Base-by-base conservation (phyloP, 768 basidiomycete species). In the Termitomyces sp. region DNA sequence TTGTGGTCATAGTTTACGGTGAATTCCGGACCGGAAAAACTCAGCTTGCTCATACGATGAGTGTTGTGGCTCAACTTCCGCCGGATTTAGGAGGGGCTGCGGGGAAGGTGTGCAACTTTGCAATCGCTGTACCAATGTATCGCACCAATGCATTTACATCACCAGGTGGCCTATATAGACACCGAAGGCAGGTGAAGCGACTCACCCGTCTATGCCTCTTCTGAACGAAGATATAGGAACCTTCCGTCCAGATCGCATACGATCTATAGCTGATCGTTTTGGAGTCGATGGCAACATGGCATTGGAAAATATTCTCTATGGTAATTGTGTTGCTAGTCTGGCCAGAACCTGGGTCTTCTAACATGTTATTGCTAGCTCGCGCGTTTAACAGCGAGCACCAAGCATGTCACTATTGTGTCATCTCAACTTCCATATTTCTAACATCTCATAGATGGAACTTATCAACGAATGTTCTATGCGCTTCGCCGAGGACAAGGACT, bases 1-100 rank as follows among this genome's bases (percentile, higher is more conserved):
- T 31, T 25, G 5, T 12, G 15, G 46, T 29, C 32, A 15, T 61
- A 94, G 95, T 98, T 2, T 98, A 94, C 69, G 96, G 96, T 49
- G 96, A 98, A 74, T 98, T 91, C 73, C 85, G 96, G 37, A 98
- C 96, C 0, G 96, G 96, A 36, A 96, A 96, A 76, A 97, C 96
- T 5, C 96, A 98, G 71, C 79, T 96, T 54, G 94, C 93, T 31
- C 96, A 97, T 74, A 98, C 96, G 12, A 90, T 97, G 83, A 93
- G 92, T 67, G 92, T 98, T 7, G 78, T 95, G 5, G 75, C 93
- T 4, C 96, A 98, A 70, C 83, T 98, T 49, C 96, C 96, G 34
- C 79, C 85, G 2, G 94, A 96, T 54, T 82, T 95, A 68, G 95
- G 94, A 6, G 96, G 96, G 7, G 96, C 92, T 1, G 83, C 89